These are phyloP conservation scores for Kewa caespitosa DNA, from an alignment of 179 eudicot species.

Conservation along the genomic window DNA sequence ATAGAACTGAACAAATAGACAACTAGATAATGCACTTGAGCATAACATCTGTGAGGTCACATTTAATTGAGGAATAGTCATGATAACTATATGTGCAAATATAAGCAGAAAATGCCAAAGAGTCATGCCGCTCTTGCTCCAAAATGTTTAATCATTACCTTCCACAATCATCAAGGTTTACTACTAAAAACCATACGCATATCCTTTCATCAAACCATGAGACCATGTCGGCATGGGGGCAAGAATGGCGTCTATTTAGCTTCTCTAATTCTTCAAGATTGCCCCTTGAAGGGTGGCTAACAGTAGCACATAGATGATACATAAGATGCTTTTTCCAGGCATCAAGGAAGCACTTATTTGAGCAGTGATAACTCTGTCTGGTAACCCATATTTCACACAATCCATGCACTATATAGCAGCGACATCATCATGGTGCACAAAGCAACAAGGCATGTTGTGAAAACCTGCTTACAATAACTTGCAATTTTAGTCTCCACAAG, in stretches of 20 bases:
- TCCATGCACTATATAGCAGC: slow-evolving; percentile 29
- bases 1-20: no score
- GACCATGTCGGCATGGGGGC: slow-evolving; percentile 31
- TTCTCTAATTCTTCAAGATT: neutral
- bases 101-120: no score
- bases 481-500: slow-evolving; percentile 14
- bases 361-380: slow-evolving; percentile 28
- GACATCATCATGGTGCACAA: slow-evolving; percentile 11
- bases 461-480: slow-evolving; percentile 22
- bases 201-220: slow-evolving; percentile 35
- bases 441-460: slow-evolving; percentile 10
- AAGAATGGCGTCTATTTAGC: slow-evolving; percentile 4
- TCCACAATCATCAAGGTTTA: no score
- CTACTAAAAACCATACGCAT: no score
- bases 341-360: slow-evolving; percentile 24
- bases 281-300: neutral
- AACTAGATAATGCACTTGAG: no score
- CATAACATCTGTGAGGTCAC: no score
- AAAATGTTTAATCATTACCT: no score
- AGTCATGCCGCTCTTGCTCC: no score
- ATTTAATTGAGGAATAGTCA: no score
- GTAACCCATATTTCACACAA: slow-evolving; percentile 21
- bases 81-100: no score
- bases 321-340: slow-evolving; percentile 23
- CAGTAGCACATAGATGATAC: slow-evolving; percentile 15